A percentile compares a stretch with the other conserved stretches of the same genome.
phyloP scores from a whole-genome alignment of 148 eudicot species.

The Rhododendron vialii region DNA sequence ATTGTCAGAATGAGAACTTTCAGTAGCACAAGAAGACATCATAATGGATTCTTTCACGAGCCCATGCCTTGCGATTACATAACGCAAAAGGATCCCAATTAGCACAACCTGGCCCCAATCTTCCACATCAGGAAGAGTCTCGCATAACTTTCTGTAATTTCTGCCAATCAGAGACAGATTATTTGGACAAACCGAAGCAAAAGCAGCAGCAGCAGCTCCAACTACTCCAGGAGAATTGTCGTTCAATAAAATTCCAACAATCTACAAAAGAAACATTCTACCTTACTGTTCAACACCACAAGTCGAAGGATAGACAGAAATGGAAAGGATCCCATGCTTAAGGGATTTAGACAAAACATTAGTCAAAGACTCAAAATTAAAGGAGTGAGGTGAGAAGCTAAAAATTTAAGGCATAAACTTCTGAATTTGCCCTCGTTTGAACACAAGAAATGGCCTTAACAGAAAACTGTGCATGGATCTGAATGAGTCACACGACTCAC shows the following conservation, averaged over 20 bases:
- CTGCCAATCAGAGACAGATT: constrained; percentile 75
- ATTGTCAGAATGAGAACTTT: constrained; percentile 20
- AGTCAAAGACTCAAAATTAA: background rate
- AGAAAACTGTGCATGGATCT: background rate
- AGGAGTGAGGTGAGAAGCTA: background rate
- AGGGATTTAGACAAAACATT: background rate
- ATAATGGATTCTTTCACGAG: constrained; percentile 84
- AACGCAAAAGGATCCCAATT: constrained; percentile 79
- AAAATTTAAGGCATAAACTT: background rate
- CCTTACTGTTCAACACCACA: background rate
- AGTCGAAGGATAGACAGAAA: background rate
- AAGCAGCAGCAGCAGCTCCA: constrained; percentile 97
- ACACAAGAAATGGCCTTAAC: background rate
- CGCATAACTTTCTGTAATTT: constrained; percentile 66
- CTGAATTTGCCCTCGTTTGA: background rate
- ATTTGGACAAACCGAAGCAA: constrained; percentile 84
- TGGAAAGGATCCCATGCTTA: background rate
- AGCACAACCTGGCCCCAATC: constrained; percentile 96
- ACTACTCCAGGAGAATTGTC: constrained; percentile 92
- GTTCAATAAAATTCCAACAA: constrained; percentile 74
- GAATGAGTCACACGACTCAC: background rate
- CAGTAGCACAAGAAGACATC: constrained; percentile 38
- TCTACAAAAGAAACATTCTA: constrained; percentile 45
- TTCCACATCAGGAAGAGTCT: constrained; percentile 89
- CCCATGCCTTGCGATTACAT: constrained; percentile 89